These are phyloP conservation scores for Thelephora ganbajun DNA, from an alignment of 768 basidiomycete genomes.

Conservation along the genomic window DNA sequence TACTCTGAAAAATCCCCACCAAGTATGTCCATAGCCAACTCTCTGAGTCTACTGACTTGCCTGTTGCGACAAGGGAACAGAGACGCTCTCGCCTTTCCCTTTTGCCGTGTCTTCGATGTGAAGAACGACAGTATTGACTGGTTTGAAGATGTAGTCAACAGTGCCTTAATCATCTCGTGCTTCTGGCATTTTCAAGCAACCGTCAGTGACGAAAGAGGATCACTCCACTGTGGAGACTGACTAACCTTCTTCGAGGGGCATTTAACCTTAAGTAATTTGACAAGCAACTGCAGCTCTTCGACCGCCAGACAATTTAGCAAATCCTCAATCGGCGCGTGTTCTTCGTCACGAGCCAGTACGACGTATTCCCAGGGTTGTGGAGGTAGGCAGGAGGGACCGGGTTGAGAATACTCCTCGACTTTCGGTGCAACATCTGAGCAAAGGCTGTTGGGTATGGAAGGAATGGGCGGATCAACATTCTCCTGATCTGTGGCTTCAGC, in stretches of 20 bases:
- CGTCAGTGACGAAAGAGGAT: neutral
- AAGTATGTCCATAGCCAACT: conserved; percentile 17
- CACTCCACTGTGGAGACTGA: neutral
- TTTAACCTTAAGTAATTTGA: conserved; percentile 30
- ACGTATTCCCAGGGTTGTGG: conserved; percentile 7
- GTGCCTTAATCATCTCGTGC: conserved; percentile 15
- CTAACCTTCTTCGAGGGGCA: conserved; percentile 17
- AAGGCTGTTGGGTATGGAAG: conserved; percentile 2
- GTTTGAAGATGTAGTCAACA: conserved; percentile 22
- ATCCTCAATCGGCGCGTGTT: conserved; percentile 23
- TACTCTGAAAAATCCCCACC: conserved; percentile 10
- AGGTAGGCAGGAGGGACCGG: conserved; percentile 2
- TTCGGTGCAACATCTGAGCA: conserved; percentile 17
- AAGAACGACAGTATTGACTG: conserved; percentile 13
- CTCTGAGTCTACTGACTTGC: conserved; percentile 16
- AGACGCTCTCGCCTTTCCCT: conserved; percentile 3
- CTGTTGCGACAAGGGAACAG: conserved; percentile 14
- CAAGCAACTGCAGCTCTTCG: conserved; percentile 31
- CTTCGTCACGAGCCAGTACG: conserved; percentile 27
- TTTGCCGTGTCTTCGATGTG: conserved; percentile 4
- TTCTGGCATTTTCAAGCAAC: conserved; percentile 18
- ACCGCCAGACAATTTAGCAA: conserved; percentile 28
- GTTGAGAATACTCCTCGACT: conserved; percentile 3
- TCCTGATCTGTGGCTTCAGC: conserved; percentile 17
- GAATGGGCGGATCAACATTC: conserved; percentile 22